phyloP scores from a whole-genome alignment of 148 eudicot genomes.

The Rheum nobile region DNA sequence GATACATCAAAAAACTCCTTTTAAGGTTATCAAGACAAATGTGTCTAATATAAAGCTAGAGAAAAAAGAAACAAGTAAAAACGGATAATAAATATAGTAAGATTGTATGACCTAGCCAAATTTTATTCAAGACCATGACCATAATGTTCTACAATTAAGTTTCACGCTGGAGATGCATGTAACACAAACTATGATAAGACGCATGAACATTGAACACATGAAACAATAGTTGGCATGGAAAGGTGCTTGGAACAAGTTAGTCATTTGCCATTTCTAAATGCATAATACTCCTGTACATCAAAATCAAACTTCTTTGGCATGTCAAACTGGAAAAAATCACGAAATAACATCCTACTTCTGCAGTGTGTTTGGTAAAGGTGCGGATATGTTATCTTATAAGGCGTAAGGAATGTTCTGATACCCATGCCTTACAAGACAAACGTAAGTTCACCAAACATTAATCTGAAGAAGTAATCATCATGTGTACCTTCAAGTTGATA shows the following conservation, averaged over 20 bases:
- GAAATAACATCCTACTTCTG: too few relatives aligned
- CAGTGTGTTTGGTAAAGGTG: not conserved
- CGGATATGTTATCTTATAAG: not conserved
- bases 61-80: not conserved
- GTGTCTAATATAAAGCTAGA: not conserved
- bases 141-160: not conserved
- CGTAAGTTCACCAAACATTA: not conserved
- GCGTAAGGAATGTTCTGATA: too few relatives aligned
- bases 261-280: not conserved
- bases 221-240: not conserved
- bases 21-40: not conserved
- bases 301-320: too few relatives aligned
- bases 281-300: not conserved
- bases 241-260: not conserved
- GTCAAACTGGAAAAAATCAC: too few relatives aligned
- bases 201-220: not conserved
- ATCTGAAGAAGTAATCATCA: not conserved
- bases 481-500: conserved; percentile 60
- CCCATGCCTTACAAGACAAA: not conserved
- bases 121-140: not conserved
- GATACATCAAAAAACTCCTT: not conserved
- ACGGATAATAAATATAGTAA: not conserved
- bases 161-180: not conserved
- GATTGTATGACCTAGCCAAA: not conserved
- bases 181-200: too few relatives aligned